These are phyloP conservation scores for Elsinoe ampelina DNA, from an alignment of 2,329 filamentous ascomycete species.

Conservation along the genomic window DNA sequence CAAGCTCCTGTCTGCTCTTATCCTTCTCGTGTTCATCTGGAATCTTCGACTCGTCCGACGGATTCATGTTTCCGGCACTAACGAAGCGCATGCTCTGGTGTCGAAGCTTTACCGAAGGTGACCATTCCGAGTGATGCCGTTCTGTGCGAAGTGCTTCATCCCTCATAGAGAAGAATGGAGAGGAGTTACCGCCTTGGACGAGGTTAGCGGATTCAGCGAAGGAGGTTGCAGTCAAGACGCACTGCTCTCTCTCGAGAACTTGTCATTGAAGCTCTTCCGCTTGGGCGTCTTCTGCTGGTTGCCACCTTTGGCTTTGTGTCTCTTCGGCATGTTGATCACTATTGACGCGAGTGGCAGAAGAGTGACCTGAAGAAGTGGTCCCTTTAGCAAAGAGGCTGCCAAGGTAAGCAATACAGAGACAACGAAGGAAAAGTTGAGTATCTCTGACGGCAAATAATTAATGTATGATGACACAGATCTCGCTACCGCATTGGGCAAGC, in stretches of 20 bases:
- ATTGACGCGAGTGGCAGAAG: not conserved
- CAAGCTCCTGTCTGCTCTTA: constrained; percentile 16
- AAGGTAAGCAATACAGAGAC: no score
- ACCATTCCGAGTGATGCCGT: constrained; percentile 39
- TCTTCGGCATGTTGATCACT: constrained; percentile 18
- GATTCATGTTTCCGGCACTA: constrained; percentile 45
- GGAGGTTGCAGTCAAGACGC: not conserved
- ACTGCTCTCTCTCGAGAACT: constrained; percentile 16
- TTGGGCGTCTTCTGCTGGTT: constrained; percentile 17
- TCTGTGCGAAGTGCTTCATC: constrained; percentile 52
- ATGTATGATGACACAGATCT: constrained; percentile 10
- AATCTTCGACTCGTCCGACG: constrained; percentile 22
- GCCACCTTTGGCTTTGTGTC: constrained; percentile 17
- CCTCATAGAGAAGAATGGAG: constrained; percentile 37
- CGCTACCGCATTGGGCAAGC: constrained; percentile 3
- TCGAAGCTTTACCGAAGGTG: constrained; percentile 43
- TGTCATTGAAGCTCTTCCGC: constrained; percentile 6
- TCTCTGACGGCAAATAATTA: not conserved
- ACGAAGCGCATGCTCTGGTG: constrained; percentile 51
- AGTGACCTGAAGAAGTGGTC: no score
- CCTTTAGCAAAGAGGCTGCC: no score
- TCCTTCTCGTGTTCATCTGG: constrained; percentile 26
- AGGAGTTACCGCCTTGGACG: constrained; percentile 2
- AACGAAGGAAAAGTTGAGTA: not conserved
- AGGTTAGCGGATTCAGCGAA: not conserved